These are phyloP conservation scores for Fonsecaea pugnacius DNA, from an alignment of 2,329 filamentous ascomycete species.

Conservation along the genomic window DNA sequence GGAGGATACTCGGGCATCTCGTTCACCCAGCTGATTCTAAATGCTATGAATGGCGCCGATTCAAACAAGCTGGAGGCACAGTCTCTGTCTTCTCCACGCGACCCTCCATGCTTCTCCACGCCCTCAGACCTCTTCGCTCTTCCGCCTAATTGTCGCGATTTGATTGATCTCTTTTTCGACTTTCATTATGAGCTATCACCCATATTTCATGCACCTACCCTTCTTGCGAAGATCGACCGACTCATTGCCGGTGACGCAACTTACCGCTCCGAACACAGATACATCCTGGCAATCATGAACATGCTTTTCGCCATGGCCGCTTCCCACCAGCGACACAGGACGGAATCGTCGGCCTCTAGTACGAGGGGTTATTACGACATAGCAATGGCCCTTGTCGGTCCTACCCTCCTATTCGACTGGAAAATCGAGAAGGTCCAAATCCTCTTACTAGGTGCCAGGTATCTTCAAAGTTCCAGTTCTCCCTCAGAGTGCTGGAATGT, in stretches of 20 bases:
- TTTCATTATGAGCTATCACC: slow-evolving; percentile 1
- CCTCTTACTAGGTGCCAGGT: background rate
- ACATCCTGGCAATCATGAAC: background rate
- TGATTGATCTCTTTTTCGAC: background rate
- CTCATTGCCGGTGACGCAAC: background rate
- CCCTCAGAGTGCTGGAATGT: slow-evolving; percentile 2
- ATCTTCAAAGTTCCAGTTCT: background rate
- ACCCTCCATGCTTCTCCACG: background rate
- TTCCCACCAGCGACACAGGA: background rate
- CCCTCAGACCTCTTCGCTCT: background rate
- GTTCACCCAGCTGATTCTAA: slow-evolving; percentile 2
- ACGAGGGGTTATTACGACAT: slow-evolving; percentile 1
- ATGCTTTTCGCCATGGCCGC: background rate
- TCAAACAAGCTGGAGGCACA: background rate
- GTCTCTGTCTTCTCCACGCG: slow-evolving; percentile 1
- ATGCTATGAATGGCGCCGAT: background rate
- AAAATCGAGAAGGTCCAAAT: background rate
- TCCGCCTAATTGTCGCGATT: background rate
- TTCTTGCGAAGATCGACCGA: background rate
- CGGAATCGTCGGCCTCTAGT: background rate
- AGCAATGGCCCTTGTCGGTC: background rate
- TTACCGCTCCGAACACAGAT: background rate
- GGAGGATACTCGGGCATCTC: background rate
- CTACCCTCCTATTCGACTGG: background rate
- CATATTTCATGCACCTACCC: slow-evolving; percentile 1